A percentile compares a stretch with the other conserved stretches of the same genome.
These are phyloP conservation scores for Exserohilum turcica DNA, from an alignment of 2,329 filamentous ascomycete genomes.

Conservation along the genomic window DNA sequence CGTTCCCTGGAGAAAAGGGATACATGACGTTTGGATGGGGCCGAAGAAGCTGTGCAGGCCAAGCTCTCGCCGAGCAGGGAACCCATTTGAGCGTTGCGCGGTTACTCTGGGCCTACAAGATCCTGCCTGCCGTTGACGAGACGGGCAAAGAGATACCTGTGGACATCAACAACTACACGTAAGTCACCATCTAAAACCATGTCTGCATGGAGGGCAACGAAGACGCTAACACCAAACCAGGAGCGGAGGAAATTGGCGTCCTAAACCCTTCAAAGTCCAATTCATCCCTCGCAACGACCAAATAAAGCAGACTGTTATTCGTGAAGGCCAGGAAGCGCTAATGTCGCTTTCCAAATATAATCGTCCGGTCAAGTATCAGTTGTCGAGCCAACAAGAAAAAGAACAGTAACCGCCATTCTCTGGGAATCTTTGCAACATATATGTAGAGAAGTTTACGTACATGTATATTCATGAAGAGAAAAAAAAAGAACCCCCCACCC, in stretches of 20 bases:
- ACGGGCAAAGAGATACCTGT: slow-evolving; percentile 57
- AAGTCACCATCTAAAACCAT: too few relatives aligned
- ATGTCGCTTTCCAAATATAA: not conserved
- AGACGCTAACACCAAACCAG: not conserved
- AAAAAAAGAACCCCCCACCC: too few relatives aligned
- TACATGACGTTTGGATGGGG: slow-evolving; percentile 62
- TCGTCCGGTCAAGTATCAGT: not conserved
- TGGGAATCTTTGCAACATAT: too few relatives aligned
- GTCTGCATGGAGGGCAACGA: too few relatives aligned
- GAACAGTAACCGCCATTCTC: too few relatives aligned
- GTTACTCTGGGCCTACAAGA: slow-evolving; percentile 62
- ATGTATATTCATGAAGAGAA: too few relatives aligned
- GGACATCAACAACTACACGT: slow-evolving; percentile 50
- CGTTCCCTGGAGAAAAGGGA: slow-evolving; percentile 52
- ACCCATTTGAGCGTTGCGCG: slow-evolving; percentile 63
- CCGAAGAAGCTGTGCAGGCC: slow-evolving; percentile 62
- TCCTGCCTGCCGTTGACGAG: slow-evolving; percentile 49
- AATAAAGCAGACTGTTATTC: not conserved
- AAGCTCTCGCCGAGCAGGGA: slow-evolving; percentile 64
- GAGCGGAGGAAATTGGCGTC: slow-evolving; percentile 6
- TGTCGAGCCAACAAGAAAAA: too few relatives aligned
- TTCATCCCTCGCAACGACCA: slow-evolving; percentile 1
- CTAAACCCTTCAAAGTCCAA: not conserved
- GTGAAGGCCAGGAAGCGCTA: not conserved
- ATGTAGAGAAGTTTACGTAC: too few relatives aligned